phyloP scores from a whole-genome alignment of 2,329 filamentous ascomycete genomes.

The Aspergillus ustus region DNA sequence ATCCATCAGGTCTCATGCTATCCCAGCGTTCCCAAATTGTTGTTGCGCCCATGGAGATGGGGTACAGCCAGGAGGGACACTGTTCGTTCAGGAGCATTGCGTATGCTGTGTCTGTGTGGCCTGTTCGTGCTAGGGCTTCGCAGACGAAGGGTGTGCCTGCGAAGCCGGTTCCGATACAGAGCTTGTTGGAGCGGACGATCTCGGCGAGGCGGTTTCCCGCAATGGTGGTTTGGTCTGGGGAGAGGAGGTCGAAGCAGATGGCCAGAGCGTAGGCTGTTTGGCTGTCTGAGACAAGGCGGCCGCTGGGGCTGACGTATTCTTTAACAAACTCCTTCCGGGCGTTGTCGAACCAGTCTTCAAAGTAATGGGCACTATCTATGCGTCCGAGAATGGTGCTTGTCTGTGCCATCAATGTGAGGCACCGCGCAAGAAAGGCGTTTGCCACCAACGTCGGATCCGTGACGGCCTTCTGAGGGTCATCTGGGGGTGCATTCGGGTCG shows the following conservation, averaged over 20 bases:
- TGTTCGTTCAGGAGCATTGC: conserved; percentile 45
- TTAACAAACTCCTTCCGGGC: conserved; percentile 32
- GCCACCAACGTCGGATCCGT: conserved; percentile 42
- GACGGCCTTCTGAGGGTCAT: conserved; percentile 36
- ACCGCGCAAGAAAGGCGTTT: conserved; percentile 44
- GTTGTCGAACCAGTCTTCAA: conserved; percentile 9
- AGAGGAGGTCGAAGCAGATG: conserved; percentile 31
- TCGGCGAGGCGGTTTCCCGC: conserved; percentile 16
- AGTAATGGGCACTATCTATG: conserved; percentile 25
- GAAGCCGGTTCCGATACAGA: conserved; percentile 42
- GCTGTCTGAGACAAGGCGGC: conserved; percentile 35
- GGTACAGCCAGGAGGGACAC: conserved; percentile 46
- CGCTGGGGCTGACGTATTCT: conserved; percentile 34
- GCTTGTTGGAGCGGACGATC: conserved; percentile 30
- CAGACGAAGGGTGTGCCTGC: conserved; percentile 36
- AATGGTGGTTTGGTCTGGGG: not conserved
- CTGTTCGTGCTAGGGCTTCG: conserved; percentile 30
- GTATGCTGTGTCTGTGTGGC: conserved; percentile 35
- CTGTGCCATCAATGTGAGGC: conserved; percentile 34
- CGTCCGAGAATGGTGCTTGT: conserved; percentile 32
- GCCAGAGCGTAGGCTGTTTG: conserved; percentile 37
- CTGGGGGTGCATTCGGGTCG: conserved; percentile 43
- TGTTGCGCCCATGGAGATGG: conserved; percentile 47
- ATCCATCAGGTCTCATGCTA: conserved; percentile 42
- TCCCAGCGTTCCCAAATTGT: conserved; percentile 54